Evolutionary conservation across 2,329 filamentous ascomycete genomes (phyloP).

Genomic region (Colletotrichum gloeosporioides): DNA sequence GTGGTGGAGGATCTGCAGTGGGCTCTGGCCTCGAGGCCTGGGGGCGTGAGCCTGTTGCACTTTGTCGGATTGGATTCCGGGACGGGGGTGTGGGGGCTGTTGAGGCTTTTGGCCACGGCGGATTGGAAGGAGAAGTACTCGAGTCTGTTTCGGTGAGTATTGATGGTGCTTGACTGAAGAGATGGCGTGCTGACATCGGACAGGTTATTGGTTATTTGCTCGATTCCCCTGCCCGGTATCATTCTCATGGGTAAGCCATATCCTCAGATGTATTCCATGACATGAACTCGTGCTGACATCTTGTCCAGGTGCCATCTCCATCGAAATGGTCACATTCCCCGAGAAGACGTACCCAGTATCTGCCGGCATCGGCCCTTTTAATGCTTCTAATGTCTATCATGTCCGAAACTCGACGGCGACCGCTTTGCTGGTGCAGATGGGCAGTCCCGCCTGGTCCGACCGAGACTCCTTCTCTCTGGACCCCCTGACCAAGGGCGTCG

Average conservation of each 20-base stretch:
- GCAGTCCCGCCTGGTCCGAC: slow-evolving; percentile 13
- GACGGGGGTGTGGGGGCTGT: slow-evolving; percentile 10
- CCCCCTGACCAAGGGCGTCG: background rate
- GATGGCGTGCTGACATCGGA: background rate
- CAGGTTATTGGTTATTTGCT: slow-evolving; percentile 11
- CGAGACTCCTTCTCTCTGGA: slow-evolving; percentile 12
- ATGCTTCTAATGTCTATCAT: slow-evolving; percentile 3
- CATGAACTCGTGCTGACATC: background rate
- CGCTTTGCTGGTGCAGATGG: slow-evolving; percentile 11
- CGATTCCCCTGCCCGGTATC: slow-evolving; percentile 7
- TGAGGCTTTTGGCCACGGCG: slow-evolving; percentile 7
- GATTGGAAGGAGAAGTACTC: slow-evolving; percentile 18
- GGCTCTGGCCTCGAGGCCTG: slow-evolving; percentile 14
- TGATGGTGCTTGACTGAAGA: background rate
- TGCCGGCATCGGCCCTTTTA: slow-evolving; percentile 5
- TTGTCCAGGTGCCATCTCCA: background rate
- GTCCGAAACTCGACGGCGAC: background rate
- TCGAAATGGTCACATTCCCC: slow-evolving; percentile 14
- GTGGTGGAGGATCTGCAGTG: slow-evolving; percentile 16
- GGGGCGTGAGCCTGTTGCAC: slow-evolving; percentile 3
- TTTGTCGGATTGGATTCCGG: slow-evolving; percentile 15
- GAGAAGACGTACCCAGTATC: slow-evolving; percentile 15
- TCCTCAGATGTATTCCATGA: background rate
- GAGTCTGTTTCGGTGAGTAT: slow-evolving; percentile 9
- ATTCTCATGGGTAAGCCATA: slow-evolving; percentile 4